Evolutionary conservation across 2,329 filamentous ascomycete species (phyloP).

Genomic region (Aureobasidium uvarum): DNA sequence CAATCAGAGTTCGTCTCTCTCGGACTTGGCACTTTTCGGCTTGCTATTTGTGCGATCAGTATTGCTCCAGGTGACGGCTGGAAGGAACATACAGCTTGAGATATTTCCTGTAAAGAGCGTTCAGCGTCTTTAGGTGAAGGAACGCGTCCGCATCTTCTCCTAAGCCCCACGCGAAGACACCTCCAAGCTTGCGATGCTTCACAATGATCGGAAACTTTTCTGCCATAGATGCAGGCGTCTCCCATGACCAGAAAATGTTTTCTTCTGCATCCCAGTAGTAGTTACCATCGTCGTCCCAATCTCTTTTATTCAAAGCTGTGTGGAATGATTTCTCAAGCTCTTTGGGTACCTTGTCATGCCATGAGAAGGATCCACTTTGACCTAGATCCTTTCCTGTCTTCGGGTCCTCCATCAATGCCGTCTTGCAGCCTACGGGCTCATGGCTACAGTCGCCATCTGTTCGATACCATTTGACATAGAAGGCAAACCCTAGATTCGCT

Average conservation of each 20-base stretch:
- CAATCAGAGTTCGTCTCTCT: constrained; percentile 9
- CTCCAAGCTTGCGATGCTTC: constrained; percentile 57
- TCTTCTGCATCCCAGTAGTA: constrained; percentile 64
- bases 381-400: constrained; percentile 51
- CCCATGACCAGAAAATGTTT: constrained; percentile 71
- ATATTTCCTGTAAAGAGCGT: constrained; percentile 27
- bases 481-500: constrained; percentile 65
- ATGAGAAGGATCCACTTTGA: constrained; percentile 29
- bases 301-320: constrained; percentile 53
- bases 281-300: constrained; percentile 60
- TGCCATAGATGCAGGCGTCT: constrained; percentile 60
- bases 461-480: constrained; percentile 67
- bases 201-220: constrained; percentile 64
- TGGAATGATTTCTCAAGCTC: constrained; percentile 59
- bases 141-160: constrained; percentile 60
- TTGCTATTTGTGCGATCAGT: background rate
- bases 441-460: constrained; percentile 51
- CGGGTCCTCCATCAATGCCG: constrained; percentile 59
- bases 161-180: constrained; percentile 73
- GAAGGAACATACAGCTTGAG: constrained; percentile 13
- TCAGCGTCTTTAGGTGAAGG: constrained; percentile 47
- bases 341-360: constrained; percentile 45
- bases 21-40: background rate
- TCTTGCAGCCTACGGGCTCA: constrained; percentile 58
- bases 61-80: background rate